Conservation (phyloP, 2,329 filamentous ascomycete species). For the Cytospora paraplurivora region DNA sequence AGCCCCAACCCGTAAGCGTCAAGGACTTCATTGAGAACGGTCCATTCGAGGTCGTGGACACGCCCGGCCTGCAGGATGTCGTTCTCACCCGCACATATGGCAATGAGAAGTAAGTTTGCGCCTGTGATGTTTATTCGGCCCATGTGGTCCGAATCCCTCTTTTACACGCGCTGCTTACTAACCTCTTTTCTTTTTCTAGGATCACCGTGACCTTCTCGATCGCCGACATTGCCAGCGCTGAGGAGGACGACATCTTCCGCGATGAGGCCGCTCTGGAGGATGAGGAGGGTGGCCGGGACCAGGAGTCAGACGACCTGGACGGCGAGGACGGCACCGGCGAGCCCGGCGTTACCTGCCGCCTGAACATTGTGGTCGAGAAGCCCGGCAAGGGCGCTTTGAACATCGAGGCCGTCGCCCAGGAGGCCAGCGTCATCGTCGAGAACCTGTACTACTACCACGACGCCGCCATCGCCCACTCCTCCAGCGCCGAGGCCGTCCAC, state of each 20-base stretch:
- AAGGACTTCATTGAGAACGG: conserved; percentile 87
- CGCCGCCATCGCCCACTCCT: conserved; percentile 73
- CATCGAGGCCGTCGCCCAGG: conserved; percentile 83
- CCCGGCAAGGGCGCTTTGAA: conserved; percentile 80
- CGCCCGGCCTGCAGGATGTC: conserved; percentile 83
- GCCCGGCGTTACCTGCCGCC: conserved; percentile 73
- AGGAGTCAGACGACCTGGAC: conserved; percentile 54
- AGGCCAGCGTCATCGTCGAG: conserved; percentile 84
- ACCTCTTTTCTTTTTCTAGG: conserved; percentile 33
- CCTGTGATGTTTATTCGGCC: neutral
- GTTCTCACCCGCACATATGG: conserved; percentile 79
- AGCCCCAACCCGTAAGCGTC: conserved; percentile 74
- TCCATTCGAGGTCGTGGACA: conserved; percentile 81
- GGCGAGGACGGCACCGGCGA: conserved; percentile 50
- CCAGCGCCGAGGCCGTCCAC: conserved; percentile 76
- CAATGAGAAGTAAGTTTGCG: conserved; percentile 74
- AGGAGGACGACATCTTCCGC: conserved; percentile 57
- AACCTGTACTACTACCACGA: conserved; percentile 88
- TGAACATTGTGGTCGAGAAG: conserved; percentile 90
- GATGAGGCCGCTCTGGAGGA: conserved; percentile 59
- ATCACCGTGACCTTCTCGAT: conserved; percentile 80
- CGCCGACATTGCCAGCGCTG: conserved; percentile 72
- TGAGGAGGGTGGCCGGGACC: conserved; percentile 56
- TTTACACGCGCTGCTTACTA: conserved; percentile 14
- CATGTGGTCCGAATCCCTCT: neutral